Evolutionary conservation across 768 basidiomycete genomes (phyloP).

Genomic region (Chalciporus chontae): DNA sequence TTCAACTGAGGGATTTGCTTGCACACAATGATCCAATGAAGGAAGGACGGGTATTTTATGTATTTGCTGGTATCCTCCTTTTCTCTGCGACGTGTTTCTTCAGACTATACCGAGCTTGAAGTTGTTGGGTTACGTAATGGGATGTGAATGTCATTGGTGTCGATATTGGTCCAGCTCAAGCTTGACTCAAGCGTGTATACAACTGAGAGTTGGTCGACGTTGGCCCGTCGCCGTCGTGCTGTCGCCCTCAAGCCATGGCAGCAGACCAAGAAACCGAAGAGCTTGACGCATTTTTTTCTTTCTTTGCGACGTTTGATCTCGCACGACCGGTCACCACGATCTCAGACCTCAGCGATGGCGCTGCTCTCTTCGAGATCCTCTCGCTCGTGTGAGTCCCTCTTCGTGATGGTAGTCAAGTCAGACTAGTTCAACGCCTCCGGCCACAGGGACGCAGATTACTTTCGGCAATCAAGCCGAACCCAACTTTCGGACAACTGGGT

Average conservation of each 20-base stretch:
- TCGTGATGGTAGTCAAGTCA: background rate
- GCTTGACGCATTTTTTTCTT: constrained; percentile 77
- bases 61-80: constrained; percentile 64
- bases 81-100: constrained; percentile 21
- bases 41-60: constrained; percentile 86
- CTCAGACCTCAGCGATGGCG: constrained; percentile 77
- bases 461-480: constrained; percentile 57
- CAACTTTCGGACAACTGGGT: constrained; percentile 88
- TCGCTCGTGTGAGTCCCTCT: constrained; percentile 59
- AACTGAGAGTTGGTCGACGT: background rate
- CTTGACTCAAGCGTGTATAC: too few relatives aligned
- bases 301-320: constrained; percentile 73
- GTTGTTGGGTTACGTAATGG: constrained; percentile 23
- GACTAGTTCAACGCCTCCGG: constrained; percentile 7
- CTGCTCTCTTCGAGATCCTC: constrained; percentile 71
- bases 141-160: constrained; percentile 2
- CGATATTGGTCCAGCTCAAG: too few relatives aligned
- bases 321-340: constrained; percentile 57
- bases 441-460: constrained; percentile 74
- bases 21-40: constrained; percentile 55
- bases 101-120: constrained; percentile 25
- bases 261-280: constrained; percentile 51
- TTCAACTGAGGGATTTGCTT: constrained; percentile 77
- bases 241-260: constrained; percentile 24
- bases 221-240: constrained; percentile 8